These are phyloP conservation scores for Mortierella sp. DNA, from an alignment of 371 early-diverging fungal genomes.

Conservation along the genomic window DNA sequence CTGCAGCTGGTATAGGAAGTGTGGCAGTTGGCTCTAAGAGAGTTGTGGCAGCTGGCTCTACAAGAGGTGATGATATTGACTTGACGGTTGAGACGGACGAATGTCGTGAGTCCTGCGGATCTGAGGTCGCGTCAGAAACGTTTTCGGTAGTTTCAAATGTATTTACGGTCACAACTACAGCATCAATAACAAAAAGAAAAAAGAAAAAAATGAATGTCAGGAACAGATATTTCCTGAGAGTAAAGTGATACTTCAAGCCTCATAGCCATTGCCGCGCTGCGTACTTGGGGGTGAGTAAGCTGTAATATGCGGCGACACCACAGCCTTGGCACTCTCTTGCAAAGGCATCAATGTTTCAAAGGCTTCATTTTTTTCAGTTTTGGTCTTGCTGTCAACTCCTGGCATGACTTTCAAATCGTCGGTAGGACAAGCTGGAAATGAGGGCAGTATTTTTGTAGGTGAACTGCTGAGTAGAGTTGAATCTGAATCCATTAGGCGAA, in stretches of 20 bases:
- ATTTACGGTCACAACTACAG: background rate
- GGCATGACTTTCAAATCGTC: background rate
- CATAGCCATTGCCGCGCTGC: background rate
- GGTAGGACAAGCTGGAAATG: background rate
- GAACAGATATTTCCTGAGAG: background rate
- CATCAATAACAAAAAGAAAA: background rate
- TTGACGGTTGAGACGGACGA: background rate
- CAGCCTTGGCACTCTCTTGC: background rate
- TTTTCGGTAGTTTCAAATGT: background rate
- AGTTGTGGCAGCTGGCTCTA: background rate
- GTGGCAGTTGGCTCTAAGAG: background rate
- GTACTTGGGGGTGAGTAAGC: background rate
- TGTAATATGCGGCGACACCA: background rate
- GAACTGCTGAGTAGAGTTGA: background rate
- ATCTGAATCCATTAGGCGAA: conserved; percentile 8
- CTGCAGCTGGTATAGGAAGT: background rate
- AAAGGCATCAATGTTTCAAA: background rate
- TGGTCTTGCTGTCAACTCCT: background rate
- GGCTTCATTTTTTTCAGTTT: background rate
- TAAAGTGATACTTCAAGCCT: background rate
- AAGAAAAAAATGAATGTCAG: background rate
- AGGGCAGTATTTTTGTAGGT: background rate
- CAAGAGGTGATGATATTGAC: background rate
- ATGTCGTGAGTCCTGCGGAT: background rate
- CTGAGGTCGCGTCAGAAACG: background rate